Evolutionary conservation across 2,329 filamentous ascomycete species (phyloP), one percentile per base, ranked within the genome.

Genomic region (Taxawa tesnikishii): DNA sequence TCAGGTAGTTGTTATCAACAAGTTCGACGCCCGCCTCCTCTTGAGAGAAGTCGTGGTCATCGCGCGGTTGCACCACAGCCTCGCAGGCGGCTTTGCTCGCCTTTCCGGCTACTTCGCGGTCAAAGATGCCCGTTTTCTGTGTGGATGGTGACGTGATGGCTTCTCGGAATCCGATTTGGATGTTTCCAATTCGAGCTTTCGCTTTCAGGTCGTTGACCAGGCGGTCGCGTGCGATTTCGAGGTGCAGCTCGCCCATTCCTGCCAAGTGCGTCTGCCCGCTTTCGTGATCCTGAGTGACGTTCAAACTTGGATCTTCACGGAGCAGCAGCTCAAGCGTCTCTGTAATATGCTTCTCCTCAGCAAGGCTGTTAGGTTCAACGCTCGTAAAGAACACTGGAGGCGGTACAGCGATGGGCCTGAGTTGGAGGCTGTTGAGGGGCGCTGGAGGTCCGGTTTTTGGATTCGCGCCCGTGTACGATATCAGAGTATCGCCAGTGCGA

Each of bases 341-440:
- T 34, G 83, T 73, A 5, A 98, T 72, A 37, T 79, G 72, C 45
- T 85, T 87, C 45, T 85, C 81, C 43, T 87, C 84, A 18, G 79
- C 70, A 18, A 83, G 62, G 45, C 83, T 79, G 43, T 84, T 61
- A 12, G 75, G 83, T 42, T 96, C 88, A 16, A 96, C 77, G 38
- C 87, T 83, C n/a, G 92, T 79, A 54, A 96, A 98, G 49, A 94
- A 94, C 0, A 98, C 90, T 0, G 90, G 85, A 0, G 90, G 85
- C 1, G 90, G 88, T 1, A 94, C 83, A 37, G 82, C 73, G 16
- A 93, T 90, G 0, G 90, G 84, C 11, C 84, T 75, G 21, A 98
- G 72, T 49, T 94, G 85, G 11, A 96, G 62, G 11, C 70, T 76
- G 30, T 78, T 75, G 29, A 94, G 60, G 1, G 74, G 69, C 11